phyloP scores from a whole-genome alignment of 1,284 basidiomycete genomes.

The Papiliotrema laurentii region DNA sequence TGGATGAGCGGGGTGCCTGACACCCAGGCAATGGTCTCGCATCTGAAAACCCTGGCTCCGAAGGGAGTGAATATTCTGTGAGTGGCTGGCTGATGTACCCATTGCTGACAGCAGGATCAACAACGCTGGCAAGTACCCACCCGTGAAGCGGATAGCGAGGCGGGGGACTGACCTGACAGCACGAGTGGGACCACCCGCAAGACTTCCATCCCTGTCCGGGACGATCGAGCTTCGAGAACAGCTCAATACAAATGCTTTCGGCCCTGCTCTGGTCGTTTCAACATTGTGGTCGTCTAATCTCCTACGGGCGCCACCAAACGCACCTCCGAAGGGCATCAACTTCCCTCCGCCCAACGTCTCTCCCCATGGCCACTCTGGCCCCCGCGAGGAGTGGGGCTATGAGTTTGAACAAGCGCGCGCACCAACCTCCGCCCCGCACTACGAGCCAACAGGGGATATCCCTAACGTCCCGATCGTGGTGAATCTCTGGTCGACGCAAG shows the following conservation, averaged over 20 bases:
- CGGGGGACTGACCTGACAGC: background rate
- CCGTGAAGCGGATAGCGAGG: background rate
- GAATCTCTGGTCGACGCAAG: conserved; percentile 9
- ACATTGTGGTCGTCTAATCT: conserved; percentile 7
- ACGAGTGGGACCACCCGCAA: background rate
- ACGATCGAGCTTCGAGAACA: conserved; percentile 7
- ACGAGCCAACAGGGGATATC: background rate
- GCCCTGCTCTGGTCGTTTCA: conserved; percentile 8
- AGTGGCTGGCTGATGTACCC: background rate
- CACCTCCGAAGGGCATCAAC: background rate
- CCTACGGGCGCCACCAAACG: background rate
- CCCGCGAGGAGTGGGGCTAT: no score
- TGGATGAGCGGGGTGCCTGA: no score
- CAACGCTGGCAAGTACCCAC: conserved; percentile 8
- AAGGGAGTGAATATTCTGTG: conserved; percentile 10
- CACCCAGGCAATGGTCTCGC: background rate
- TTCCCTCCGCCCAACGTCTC: background rate
- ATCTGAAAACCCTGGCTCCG: background rate
- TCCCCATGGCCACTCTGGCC: no score
- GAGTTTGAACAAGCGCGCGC: no score
- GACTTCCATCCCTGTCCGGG: conserved; percentile 4
- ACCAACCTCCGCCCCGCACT: background rate
- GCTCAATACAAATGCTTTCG: conserved; percentile 6
- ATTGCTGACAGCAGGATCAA: conserved; percentile 9
- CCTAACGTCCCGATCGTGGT: conserved; percentile 3